phyloP scores from a whole-genome alignment of 345 rosid genomes.

The Cardamine chenopodiifolia region DNA sequence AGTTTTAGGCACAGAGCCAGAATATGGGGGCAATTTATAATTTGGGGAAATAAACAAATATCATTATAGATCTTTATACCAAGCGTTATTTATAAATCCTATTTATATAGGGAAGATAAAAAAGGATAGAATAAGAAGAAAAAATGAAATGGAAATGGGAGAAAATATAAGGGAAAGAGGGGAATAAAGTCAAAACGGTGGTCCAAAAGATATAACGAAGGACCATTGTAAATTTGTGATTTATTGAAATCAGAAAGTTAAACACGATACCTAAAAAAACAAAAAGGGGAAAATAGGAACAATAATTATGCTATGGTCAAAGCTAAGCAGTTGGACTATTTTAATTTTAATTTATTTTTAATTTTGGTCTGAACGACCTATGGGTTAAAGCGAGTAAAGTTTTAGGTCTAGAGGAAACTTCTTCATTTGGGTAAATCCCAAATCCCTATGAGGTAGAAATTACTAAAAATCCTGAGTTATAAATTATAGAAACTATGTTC shows the following conservation, averaged over 20 bases:
- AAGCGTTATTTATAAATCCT: not conserved
- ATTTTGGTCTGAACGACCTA: conserved; percentile 10
- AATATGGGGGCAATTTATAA: not conserved
- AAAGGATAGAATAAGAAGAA: conserved; percentile 3
- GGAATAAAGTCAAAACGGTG: conserved; percentile 45
- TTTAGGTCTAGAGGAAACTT: conserved; percentile 28
- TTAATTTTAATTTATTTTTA: not conserved
- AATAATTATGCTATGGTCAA: conserved; percentile 61
- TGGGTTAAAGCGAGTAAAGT: conserved; percentile 16
- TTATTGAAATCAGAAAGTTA: conserved; percentile 32
- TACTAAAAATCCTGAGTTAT: not conserved
- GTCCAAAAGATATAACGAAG: conserved; percentile 34
- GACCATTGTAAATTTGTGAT: conserved; percentile 37
- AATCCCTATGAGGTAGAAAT: conserved; percentile 23
- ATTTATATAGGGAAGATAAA: not conserved
- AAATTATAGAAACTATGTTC: not conserved
- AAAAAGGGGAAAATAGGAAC: conserved; percentile 20
- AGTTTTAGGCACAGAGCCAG: not conserved
- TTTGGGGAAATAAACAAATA: not conserved
- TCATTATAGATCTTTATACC: not conserved
- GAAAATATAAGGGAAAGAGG: conserved; percentile 17
- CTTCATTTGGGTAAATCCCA: conserved; percentile 38
- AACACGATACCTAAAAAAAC: conserved; percentile 26
- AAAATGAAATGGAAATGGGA: conserved; percentile 23
- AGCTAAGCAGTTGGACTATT: conserved; percentile 57